Base-by-base conservation (phyloP, 768 basidiomycete genomes). In the Amanita thiersii region DNA sequence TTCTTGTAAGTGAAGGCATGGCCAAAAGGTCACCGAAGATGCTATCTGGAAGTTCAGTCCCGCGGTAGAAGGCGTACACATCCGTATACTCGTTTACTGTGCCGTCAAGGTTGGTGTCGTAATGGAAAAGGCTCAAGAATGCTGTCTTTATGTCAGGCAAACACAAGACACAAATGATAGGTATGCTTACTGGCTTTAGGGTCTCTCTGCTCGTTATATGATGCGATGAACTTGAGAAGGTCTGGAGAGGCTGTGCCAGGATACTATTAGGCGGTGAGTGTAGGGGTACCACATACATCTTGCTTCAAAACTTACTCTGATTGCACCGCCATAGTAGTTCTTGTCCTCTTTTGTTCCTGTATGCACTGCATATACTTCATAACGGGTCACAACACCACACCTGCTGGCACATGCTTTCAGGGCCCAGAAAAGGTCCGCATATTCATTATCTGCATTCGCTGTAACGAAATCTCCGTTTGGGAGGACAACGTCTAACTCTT, bases 401-500 rank as follows among this genome's bases (percentile, higher is more conserved):
- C 68, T 58, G 52, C 64, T 69, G 3, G 56, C 68, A n/a, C 68
- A 66, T 3, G 68, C 68, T 47, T 69, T 69, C 38, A 72, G 53
- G 2, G 68, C 67, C 28, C 61, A 57, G 53, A 72, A 69, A n/a
- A 72, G 57, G 45, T 70, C 68, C 1, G 61, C 51, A 37, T 67
- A 63, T 47, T 61, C 37, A 38, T 72, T 70, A 2, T 54, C 59
- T 4, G 58, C 60, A 1, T 56, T 70, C 1, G 65, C 68, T 5
- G 68, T 69, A 7, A 72, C 63, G 2, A 66, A 43, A 14, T 57
- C 43, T 2, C 69, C 69, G 24, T 54, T 60, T 2, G 64, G 65
- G 6, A 69, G 55, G 9, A 71, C 68, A 7, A 71, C 64, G 39
- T 71, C 69, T 9, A 64, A 48, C 35, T 62, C 63, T 25, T 58